Percentiles rank a stretch among this genome's conserved stretches.
Conservation (phyloP, 2,329 filamentous ascomycete genomes). For the Penicillium sp. region DNA sequence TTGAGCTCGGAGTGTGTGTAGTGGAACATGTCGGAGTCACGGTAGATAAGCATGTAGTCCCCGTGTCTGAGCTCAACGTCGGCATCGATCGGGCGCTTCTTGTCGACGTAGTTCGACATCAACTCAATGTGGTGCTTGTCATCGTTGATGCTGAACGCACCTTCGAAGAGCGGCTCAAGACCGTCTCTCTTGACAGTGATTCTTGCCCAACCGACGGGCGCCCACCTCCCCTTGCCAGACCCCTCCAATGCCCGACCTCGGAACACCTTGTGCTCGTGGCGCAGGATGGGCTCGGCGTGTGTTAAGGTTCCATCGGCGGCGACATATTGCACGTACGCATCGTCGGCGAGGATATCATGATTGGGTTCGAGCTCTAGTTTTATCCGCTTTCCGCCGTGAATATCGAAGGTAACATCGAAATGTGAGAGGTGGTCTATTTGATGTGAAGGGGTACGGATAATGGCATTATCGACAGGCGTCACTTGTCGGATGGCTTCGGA, state of each 20-base stretch:
- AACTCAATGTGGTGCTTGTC: constrained; percentile 88
- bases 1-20: constrained; percentile 62
- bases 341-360: constrained; percentile 79
- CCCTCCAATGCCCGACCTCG: constrained; percentile 76
- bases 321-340: constrained; percentile 73
- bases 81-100: constrained; percentile 72
- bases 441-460: constrained; percentile 76
- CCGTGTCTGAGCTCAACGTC: constrained; percentile 57
- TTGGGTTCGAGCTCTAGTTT: constrained; percentile 86
- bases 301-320: constrained; percentile 69
- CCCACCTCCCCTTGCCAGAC: constrained; percentile 68
- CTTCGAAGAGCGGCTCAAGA: constrained; percentile 78
- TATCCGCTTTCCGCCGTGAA: constrained; percentile 70
- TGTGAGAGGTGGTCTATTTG: constrained; percentile 76
- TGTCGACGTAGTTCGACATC: constrained; percentile 70
- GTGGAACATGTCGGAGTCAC: constrained; percentile 78
- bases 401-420: constrained; percentile 81
- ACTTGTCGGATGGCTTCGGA: constrained; percentile 78
- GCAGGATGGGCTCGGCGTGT: constrained; percentile 68
- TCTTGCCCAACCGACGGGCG: constrained; percentile 81
- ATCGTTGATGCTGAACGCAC: constrained; percentile 77
- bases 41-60: constrained; percentile 87
- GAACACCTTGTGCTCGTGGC: constrained; percentile 78
- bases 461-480: constrained; percentile 70
- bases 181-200: constrained; percentile 79